Percentiles rank a stretch among this genome's conserved stretches.
These are phyloP conservation scores for Candida succiphila DNA, from an alignment of 805 yeast species.

Conservation along the genomic window DNA sequence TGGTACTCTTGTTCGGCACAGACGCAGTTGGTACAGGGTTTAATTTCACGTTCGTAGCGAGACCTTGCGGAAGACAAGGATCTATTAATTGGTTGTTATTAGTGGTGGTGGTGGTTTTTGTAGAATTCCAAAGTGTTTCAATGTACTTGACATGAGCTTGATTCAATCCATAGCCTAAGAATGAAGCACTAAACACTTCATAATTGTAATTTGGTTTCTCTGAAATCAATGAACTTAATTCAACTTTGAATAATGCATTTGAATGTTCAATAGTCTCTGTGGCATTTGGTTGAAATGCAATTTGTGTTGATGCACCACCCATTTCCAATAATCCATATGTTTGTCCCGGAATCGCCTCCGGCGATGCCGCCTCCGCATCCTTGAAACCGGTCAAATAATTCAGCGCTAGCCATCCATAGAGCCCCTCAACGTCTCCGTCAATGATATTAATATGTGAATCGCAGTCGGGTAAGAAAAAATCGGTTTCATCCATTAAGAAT, in stretches of 20 bases:
- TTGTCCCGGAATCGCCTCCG: constrained; percentile 32
- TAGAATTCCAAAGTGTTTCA: constrained; percentile 3
- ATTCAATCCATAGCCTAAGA: constrained; percentile 50
- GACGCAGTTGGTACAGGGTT: neutral
- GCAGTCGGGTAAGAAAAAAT: constrained; percentile 55
- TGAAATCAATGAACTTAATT: constrained; percentile 26
- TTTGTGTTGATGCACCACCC: constrained; percentile 62
- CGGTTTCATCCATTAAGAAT: constrained; percentile 35
- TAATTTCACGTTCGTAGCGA: constrained; percentile 7
- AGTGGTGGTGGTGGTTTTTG: constrained; percentile 6
- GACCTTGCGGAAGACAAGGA: constrained; percentile 50
- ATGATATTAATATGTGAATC: constrained; percentile 46
- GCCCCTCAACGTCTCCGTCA: constrained; percentile 57
- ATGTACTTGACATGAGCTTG: constrained; percentile 43
- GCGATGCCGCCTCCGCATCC: constrained; percentile 17
- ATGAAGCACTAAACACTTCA: constrained; percentile 43
- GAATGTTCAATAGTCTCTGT: constrained; percentile 34
- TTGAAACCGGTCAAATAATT: constrained; percentile 44
- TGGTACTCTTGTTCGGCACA: constrained; percentile 3
- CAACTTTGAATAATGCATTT: constrained; percentile 35
- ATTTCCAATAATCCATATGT: constrained; percentile 51
- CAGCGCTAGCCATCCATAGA: constrained; percentile 58
- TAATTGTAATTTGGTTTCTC: constrained; percentile 19
- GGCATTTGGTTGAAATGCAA: constrained; percentile 48
- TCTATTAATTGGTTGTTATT: constrained; percentile 21